Evolutionary conservation across 192 early-diverging fungal species (phyloP), one percentile per base, ranked within the genome.

Genomic region (Chytriomyces hyalinus): DNA sequence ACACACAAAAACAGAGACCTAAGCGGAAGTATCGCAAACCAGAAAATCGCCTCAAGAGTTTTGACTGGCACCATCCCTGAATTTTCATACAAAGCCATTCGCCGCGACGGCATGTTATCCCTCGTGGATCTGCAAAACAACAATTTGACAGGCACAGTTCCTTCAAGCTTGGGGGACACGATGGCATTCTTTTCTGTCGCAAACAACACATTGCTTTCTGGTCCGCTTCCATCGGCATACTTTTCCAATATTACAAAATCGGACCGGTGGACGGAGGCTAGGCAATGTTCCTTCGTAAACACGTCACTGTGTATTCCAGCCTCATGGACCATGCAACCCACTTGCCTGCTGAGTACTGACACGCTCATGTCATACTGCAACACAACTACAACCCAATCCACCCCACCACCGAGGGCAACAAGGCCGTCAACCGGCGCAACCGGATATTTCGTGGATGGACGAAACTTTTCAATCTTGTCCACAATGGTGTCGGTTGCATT

Each of bases 241-340:
- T 36, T 46, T 49, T 10, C 5, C 9, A 51, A 17, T 3, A 2
- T 36, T 36, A 36, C 36, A 36, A 26, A 67, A 67, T 47, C 24
- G 10, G 17, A 36, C 1, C 22, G 49, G n/a, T 75, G 73, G 73
- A 65, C 73, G 9, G 28, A 20, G 36, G 65, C 63, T 0, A 44
- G 64, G 11, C 9, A 8, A n/a, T 75, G 73, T 51, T n/a, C 11
- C 0, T 63, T 75, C 4, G 11, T 5, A 45, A 62, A 62, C 24
- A 75, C 73, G 6, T 36, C 4, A 20, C 47, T 75, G 8, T 75
- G 73, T 66, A 20, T 75, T 2, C 73, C 73, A 49, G 15, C 43
- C 7, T 9, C 43, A 62, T 75, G 73, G 73, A 10, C 62, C 0
- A 24, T 60, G 51, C 62, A 75, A 43, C 73, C 73, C 4, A 6